These are phyloP conservation scores for Amylocarpus encephaloides DNA, from an alignment of 2,329 filamentous ascomycete species.

Conservation along the genomic window DNA sequence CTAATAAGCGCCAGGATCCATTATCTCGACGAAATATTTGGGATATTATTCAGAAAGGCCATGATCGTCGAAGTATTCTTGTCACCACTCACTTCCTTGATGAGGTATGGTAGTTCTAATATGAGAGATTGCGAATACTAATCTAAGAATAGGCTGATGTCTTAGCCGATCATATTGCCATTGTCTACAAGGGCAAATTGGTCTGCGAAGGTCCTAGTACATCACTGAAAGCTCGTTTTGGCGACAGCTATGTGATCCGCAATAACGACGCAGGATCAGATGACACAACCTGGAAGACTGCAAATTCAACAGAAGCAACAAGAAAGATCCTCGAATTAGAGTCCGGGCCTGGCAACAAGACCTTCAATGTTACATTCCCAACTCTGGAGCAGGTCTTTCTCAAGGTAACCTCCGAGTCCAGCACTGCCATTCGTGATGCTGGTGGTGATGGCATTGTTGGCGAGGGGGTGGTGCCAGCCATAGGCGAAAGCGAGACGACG, in stretches of 20 bases:
- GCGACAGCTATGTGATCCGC: constrained; percentile 47
- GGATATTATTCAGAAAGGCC: constrained; percentile 59
- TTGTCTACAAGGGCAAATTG: constrained; percentile 56
- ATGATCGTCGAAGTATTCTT: constrained; percentile 54
- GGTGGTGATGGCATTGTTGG: constrained; percentile 24
- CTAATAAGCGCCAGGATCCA: constrained; percentile 40
- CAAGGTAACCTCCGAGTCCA: constrained; percentile 56
- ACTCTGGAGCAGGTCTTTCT: constrained; percentile 63
- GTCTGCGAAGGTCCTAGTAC: constrained; percentile 58
- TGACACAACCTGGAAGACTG: constrained; percentile 16
- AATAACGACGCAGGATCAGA: constrained; percentile 13
- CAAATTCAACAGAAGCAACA: constrained; percentile 48
- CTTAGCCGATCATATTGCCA: constrained; percentile 58
- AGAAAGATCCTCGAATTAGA: constrained; percentile 50
- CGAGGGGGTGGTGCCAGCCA: constrained; percentile 9
- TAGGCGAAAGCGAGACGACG: constrained; percentile 19
- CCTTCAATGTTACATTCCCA: constrained; percentile 55
- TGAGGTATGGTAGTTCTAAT: constrained; percentile 32
- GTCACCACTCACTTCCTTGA: constrained; percentile 64
- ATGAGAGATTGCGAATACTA: too few relatives aligned
- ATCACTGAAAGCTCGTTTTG: constrained; percentile 54
- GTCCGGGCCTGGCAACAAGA: constrained; percentile 43
- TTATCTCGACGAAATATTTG: constrained; percentile 60
- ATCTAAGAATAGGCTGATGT: constrained; percentile 43
- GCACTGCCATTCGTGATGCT: constrained; percentile 34